A percentile compares a stretch with the other conserved stretches of the same genome.
Conservation (phyloP, 345 rosid genomes). For the Aethionema arabicum region DNA sequence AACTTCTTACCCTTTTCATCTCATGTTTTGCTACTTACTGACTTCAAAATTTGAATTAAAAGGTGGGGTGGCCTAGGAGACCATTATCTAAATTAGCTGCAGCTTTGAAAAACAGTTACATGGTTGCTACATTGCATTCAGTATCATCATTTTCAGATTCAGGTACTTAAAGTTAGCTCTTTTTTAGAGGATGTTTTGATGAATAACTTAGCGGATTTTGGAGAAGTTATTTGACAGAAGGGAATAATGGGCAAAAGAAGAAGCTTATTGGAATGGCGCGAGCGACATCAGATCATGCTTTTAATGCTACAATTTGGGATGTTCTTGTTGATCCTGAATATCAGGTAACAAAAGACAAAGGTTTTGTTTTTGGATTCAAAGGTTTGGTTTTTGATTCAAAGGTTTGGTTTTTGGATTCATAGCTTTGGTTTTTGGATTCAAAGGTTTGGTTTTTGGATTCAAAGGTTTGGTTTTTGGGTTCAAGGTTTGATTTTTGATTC, state of each 20-base stretch:
- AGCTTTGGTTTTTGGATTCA: too few species aligned
- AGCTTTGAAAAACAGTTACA: constrained; percentile 90
- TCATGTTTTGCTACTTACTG: not conserved
- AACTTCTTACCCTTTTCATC: not conserved
- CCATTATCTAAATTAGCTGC: constrained; percentile 81
- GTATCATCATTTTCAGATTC: constrained; percentile 46
- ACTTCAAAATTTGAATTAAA: not conserved
- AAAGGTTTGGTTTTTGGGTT: too few species aligned
- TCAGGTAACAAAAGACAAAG: constrained; percentile 50
- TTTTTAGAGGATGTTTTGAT: constrained; percentile 47
- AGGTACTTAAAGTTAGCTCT: constrained; percentile 45
- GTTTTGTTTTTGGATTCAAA: not conserved
- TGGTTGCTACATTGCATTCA: constrained; percentile 90
- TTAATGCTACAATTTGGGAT: constrained; percentile 99
- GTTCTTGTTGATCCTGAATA: constrained; percentile 95
- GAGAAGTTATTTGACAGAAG: constrained; percentile 96
- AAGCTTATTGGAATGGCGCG: constrained; percentile 97
- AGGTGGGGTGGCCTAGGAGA: constrained; percentile 99
- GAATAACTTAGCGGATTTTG: constrained; percentile 88
- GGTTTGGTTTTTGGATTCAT: too few species aligned
- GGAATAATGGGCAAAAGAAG: constrained; percentile 46
- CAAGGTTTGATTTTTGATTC: too few species aligned
- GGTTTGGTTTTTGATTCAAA: not conserved
- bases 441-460: too few species aligned
- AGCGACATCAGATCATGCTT: constrained; percentile 96